These are phyloP conservation scores for Ballota nigra DNA, from an alignment of 257 asterid species.

Conservation along the genomic window DNA sequence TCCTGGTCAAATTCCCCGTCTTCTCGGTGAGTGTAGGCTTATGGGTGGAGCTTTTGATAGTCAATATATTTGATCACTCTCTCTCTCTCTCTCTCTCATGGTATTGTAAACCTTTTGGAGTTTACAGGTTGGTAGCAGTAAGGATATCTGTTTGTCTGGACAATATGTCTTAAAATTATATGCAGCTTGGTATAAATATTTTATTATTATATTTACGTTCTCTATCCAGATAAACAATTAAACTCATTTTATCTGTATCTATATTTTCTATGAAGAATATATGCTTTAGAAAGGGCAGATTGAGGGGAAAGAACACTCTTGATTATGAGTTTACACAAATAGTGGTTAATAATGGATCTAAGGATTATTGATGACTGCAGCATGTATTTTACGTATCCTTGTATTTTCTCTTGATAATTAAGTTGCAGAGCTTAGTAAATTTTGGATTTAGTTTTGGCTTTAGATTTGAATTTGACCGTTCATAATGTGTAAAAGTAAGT, in stretches of 20 bases:
- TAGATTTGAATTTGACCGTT: conserved; percentile 14
- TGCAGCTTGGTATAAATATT: neutral
- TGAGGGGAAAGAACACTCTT: no score
- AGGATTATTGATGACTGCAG: no score
- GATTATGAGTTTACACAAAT: neutral
- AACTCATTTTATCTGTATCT: neutral
- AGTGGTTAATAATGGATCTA: neutral
- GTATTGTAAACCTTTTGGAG: conserved; percentile 80
- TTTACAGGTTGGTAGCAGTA: conserved; percentile 72
- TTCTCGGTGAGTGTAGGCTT: conserved; percentile 70
- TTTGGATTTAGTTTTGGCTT: conserved; percentile 20
- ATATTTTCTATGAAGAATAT: conserved; percentile 2
- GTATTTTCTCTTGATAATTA: conserved; percentile 34
- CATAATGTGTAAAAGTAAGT: conserved; percentile 88
- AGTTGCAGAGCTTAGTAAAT: neutral
- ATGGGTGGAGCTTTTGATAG: neutral
- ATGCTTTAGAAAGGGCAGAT: no score
- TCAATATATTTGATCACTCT: neutral
- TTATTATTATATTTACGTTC: conserved; percentile 12
- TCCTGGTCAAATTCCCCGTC: conserved; percentile 88
- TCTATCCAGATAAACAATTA: neutral
- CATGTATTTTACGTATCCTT: conserved; percentile 42
- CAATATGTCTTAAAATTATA: neutral
- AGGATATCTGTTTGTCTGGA: neutral
- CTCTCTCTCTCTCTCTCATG: conserved; percentile 26